A percentile compares a stretch with the other conserved stretches of the same genome.
These are phyloP conservation scores for Sporothrix brunneoviolacea DNA, from an alignment of 2,329 filamentous ascomycete species.

Conservation along the genomic window DNA sequence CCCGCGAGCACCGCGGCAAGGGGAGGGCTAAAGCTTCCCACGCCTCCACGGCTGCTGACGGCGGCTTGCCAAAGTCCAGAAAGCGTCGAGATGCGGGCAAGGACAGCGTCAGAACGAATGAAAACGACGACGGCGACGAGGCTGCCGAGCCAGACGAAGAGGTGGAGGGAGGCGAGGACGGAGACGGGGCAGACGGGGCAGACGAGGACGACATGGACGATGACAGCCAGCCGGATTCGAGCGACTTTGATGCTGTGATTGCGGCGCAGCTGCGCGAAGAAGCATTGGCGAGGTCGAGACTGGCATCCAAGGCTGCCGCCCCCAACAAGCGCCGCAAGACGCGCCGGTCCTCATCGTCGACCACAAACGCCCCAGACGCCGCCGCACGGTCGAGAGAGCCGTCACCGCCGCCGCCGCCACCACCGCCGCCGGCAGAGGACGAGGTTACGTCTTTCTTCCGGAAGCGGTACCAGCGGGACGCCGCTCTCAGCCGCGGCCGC, in stretches of 20 bases:
- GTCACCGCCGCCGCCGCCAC: neutral
- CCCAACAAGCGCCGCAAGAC: constrained; percentile 18
- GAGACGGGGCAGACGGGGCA: constrained; percentile 6
- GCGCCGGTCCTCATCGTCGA: neutral
- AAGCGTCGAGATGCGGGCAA: constrained; percentile 13
- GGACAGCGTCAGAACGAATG: neutral
- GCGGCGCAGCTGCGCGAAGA: constrained; percentile 72
- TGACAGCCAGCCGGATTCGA: constrained; percentile 55
- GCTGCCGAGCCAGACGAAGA: constrained; percentile 26
- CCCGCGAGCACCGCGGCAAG: constrained; percentile 16
- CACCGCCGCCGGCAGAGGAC: constrained; percentile 35
- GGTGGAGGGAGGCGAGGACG: constrained; percentile 22
- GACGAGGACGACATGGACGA: constrained; percentile 21
- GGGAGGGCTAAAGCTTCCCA: constrained; percentile 11
- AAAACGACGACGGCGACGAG: neutral
- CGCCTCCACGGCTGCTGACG: constrained; percentile 12
- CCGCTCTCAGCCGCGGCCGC: constrained; percentile 66
- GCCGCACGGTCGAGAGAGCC: too few relatives aligned
- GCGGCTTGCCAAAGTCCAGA: constrained; percentile 16
- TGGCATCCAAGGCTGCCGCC: constrained; percentile 16
- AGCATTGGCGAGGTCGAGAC: constrained; percentile 48
- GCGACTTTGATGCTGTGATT: constrained; percentile 63
- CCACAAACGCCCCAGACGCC: neutral
- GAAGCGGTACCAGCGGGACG: constrained; percentile 72
- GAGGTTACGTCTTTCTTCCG: constrained; percentile 84